Evolutionary conservation across 371 early-diverging fungal genomes (phyloP), one percentile per base, ranked within the genome.

Genomic region (Haplosporangium sp.): DNA sequence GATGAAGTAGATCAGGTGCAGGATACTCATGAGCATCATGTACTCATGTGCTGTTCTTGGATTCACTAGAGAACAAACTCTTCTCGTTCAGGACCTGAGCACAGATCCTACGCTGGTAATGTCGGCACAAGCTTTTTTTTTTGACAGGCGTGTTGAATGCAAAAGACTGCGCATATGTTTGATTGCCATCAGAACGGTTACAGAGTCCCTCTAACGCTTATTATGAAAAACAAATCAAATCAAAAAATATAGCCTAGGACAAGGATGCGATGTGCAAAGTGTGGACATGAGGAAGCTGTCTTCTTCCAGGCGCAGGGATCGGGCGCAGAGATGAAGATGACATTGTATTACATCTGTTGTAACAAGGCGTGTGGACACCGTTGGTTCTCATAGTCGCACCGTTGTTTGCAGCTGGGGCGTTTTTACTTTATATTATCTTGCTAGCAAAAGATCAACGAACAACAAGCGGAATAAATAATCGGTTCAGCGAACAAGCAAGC

Each of bases 331-430:
- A 91, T 94, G 5, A 93, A 93, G 46, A 97, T 99, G 95, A 93
- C 91, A 37, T 82, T 96, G 12, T 96, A 92, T 77, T 97, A 95
- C 76, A 94, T 95, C n/a, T 98, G 98, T 81, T 90, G 90, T 62
- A 92, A 90, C 73, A 85, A 77, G 48, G 83, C 76, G 13, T 95
- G 96, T 80, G 88, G 89, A 48, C 88, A 94, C 74, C 90, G 93
- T 58, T 96, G 96, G 96, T 77, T 72, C 55, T 77, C 79, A 18
- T 75, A 65, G 41, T 16, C n/a, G 53, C 8, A 29, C 29, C 43
- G 13, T 6, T n/a, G 29, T 29, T 29, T 29, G 29, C 4, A 29
- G 29, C 29, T 29, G 29, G 29, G 29, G 12, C 46, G 12, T 55
- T 59, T 64, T n/a, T 69, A 59, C 9, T 62, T 57, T 4, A 74